phyloP scores from a whole-genome alignment of 805 yeast species.

The Candida vaughaniae region DNA sequence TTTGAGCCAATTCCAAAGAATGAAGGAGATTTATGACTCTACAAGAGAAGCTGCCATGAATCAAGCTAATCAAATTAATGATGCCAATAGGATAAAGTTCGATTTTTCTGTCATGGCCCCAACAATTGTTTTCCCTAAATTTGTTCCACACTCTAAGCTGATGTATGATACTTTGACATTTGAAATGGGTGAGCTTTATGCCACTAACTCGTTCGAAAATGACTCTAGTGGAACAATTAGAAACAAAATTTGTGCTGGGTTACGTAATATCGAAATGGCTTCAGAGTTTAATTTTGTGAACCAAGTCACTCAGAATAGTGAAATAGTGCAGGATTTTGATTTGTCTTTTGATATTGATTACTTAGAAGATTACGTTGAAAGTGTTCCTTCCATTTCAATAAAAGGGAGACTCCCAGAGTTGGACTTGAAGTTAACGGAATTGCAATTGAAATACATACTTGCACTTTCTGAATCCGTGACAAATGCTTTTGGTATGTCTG shows the following conservation, averaged over 20 bases:
- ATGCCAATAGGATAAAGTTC: slow-evolving; percentile 62
- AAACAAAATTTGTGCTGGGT: slow-evolving; percentile 65
- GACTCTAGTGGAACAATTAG: slow-evolving; percentile 23
- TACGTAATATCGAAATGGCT: slow-evolving; percentile 67
- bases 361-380: slow-evolving; percentile 36
- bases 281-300: slow-evolving; percentile 56
- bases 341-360: slow-evolving; percentile 59
- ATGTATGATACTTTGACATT: slow-evolving; percentile 62
- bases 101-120: slow-evolving; percentile 80
- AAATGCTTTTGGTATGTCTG: slow-evolving; percentile 48
- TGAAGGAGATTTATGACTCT: slow-evolving; percentile 86
- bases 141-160: slow-evolving; percentile 16
- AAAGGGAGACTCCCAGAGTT: slow-evolving; percentile 62
- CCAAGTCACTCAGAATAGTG: slow-evolving; percentile 49
- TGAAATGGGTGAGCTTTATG: slow-evolving; percentile 79
- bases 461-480: slow-evolving; percentile 56
- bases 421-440: slow-evolving; percentile 66
- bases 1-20: slow-evolving; percentile 69
- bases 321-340: slow-evolving; percentile 67
- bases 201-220: slow-evolving; percentile 56
- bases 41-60: slow-evolving; percentile 87
- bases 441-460: slow-evolving; percentile 61
- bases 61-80: slow-evolving; percentile 67
- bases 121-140: slow-evolving; percentile 68
- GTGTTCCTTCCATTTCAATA: slow-evolving; percentile 50